Base-by-base conservation (phyloP, 1,284 basidiomycete species). In the Grifola frondosa region DNA sequence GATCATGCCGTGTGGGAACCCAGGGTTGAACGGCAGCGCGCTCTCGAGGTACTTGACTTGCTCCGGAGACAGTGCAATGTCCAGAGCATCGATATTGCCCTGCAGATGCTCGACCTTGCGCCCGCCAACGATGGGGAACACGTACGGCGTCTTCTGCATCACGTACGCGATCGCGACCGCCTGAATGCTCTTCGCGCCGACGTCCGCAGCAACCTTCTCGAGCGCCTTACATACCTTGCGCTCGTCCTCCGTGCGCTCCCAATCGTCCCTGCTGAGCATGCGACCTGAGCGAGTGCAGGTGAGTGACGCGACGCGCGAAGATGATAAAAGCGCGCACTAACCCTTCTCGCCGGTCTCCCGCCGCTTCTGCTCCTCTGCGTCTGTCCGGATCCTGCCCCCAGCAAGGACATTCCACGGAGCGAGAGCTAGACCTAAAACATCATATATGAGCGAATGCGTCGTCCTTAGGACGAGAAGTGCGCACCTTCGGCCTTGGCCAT, bases 401-500 rank as follows among this genome's bases (percentile, higher is more conserved):
- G 43, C 49, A 29, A 39, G 37, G 19, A 44, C 42, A 28, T 19
- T 21, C 16, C 15, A 44, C 8, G 52, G 49, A 3, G 57, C 53
- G 40, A 59, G 41, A 0, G 53, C 57, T 39, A 59, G 42, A 55
- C n/a, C n/a, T n/a, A n/a, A n/a, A n/a, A n/a, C n/a, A n/a, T n/a
- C n/a, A n/a, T n/a, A n/a, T n/a, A n/a, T n/a, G n/a, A n/a, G n/a
- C n/a, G n/a, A n/a, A n/a, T n/a, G n/a, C n/a, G n/a, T n/a, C n/a
- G n/a, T n/a, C n/a, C n/a, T n/a, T n/a, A n/a, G n/a, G n/a, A n/a
- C n/a, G n/a, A n/a, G n/a, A n/a, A n/a, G n/a, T n/a, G n/a, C n/a
- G n/a, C n/a, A n/a, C 75, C 76, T 46, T 70, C 63, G n/a, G 57
- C 50, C 20, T 65, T 64, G 16, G 62, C 64, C 74, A 78, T 77